These are phyloP conservation scores for Colletotrichum orchidophilum DNA, from an alignment of 2,329 filamentous ascomycete genomes.

Conservation along the genomic window DNA sequence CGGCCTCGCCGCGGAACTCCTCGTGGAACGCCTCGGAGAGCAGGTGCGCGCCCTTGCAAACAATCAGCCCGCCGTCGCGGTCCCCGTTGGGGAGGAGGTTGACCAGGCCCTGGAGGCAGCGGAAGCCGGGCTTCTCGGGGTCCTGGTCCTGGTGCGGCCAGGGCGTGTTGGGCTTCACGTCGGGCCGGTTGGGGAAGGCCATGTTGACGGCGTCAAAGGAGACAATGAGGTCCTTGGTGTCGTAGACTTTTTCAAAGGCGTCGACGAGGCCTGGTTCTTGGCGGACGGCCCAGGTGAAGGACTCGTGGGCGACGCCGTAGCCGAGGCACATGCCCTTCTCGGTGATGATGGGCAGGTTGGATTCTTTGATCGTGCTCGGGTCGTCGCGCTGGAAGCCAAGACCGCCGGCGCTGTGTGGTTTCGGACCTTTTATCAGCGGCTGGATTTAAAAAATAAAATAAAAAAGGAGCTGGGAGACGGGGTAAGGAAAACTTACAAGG, in stretches of 20 bases:
- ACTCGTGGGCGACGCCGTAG: slow-evolving; percentile 20
- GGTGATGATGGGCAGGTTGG: slow-evolving; percentile 36
- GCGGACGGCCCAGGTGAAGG: slow-evolving; percentile 14
- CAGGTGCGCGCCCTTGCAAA: slow-evolving; percentile 17
- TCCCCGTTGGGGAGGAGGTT: slow-evolving; percentile 9
- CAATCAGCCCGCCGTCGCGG: slow-evolving; percentile 14
- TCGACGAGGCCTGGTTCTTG: slow-evolving; percentile 14
- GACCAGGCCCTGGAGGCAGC: slow-evolving; percentile 11
- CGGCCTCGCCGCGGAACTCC: slow-evolving; percentile 7
- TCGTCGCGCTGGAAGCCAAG: slow-evolving; percentile 43
- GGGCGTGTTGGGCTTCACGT: slow-evolving; percentile 13
- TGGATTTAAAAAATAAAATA: no score
- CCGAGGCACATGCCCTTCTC: slow-evolving; percentile 24
- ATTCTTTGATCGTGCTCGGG: slow-evolving; percentile 47
- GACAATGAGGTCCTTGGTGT: slow-evolving; percentile 15
- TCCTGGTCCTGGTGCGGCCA: slow-evolving; percentile 25
- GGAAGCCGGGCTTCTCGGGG: slow-evolving; percentile 10
- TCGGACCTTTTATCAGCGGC: not conserved
- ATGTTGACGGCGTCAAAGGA: slow-evolving; percentile 23
- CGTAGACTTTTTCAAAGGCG: slow-evolving; percentile 19
- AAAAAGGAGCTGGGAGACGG: not conserved
- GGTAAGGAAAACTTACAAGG: not conserved
- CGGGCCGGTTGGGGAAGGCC: slow-evolving; percentile 17
- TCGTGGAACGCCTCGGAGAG: slow-evolving; percentile 35
- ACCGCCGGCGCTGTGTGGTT: not conserved